Percentiles rank a stretch among this genome's conserved stretches.
phyloP scores from a whole-genome alignment of 2,329 filamentous ascomycete species.

The Xylariaceae sp. region DNA sequence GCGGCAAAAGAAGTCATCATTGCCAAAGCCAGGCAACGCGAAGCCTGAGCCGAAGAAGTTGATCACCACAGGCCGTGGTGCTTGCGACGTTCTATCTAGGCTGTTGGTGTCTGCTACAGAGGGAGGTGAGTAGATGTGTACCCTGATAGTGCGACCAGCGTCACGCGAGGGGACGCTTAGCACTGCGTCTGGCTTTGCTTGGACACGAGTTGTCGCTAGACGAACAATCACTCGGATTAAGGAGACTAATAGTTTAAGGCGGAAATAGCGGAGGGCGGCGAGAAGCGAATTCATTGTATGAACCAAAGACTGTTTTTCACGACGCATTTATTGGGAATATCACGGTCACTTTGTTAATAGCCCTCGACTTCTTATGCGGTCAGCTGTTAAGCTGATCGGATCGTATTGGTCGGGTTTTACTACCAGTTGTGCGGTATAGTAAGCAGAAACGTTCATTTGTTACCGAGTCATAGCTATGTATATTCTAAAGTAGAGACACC shows the following conservation, averaged over 20 bases:
- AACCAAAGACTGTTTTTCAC: not conserved
- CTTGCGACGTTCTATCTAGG: not conserved
- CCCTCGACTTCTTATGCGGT: too few relatives aligned
- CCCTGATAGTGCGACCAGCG: conserved; percentile 26
- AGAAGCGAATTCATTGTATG: conserved; percentile 1
- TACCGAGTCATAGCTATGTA: too few relatives aligned
- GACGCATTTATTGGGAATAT: too few relatives aligned
- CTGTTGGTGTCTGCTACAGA: not conserved
- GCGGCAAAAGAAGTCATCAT: conserved; percentile 38
- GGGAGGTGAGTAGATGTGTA: conserved; percentile 30
- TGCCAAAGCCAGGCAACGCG: conserved; percentile 36
- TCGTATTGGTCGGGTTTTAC: too few relatives aligned
- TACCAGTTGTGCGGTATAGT: too few relatives aligned
- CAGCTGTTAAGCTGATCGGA: too few relatives aligned
- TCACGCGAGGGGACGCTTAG: conserved; percentile 30
- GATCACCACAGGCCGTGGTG: conserved; percentile 30
- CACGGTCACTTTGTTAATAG: too few relatives aligned
- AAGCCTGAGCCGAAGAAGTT: conserved; percentile 39
- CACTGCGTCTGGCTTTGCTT: conserved; percentile 12
- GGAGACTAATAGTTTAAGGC: conserved; percentile 4
- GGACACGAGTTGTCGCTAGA: conserved; percentile 3
- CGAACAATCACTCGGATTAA: conserved; percentile 10
- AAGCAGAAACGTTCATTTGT: too few relatives aligned
- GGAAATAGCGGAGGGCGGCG: conserved; percentile 5
- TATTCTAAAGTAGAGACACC: too few relatives aligned